phyloP scores from a whole-genome alignment of 495 filamentous ascomycete genomes.

The Hypoxylon perforatum region DNA sequence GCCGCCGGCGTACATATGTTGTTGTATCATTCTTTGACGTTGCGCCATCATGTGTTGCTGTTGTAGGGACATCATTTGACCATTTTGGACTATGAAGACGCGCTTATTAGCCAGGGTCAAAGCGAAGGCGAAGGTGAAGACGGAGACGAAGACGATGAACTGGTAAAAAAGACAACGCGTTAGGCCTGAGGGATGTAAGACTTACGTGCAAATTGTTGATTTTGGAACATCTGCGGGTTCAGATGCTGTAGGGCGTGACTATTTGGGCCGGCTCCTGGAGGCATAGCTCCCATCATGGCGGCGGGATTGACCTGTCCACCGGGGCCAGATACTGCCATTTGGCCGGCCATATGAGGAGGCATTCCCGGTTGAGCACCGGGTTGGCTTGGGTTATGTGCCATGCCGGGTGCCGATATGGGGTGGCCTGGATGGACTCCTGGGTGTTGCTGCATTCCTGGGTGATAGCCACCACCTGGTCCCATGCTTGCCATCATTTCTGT shows the following conservation, averaged over 20 bases:
- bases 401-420: constrained; percentile 70
- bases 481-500: constrained; percentile 75
- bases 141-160: not conserved
- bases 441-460: constrained; percentile 79
- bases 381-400: constrained; percentile 72
- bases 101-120: constrained; percentile 26
- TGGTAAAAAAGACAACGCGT: not conserved
- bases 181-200: not conserved
- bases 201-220: constrained; percentile 46
- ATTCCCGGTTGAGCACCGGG: constrained; percentile 75
- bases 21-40: constrained; percentile 57
- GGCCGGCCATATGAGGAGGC: constrained; percentile 75
- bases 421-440: constrained; percentile 80
- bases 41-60: constrained; percentile 62
- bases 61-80: constrained; percentile 60
- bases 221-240: constrained; percentile 73
- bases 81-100: constrained; percentile 60
- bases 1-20: constrained; percentile 56
- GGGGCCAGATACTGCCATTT: constrained; percentile 85
- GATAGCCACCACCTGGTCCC: constrained; percentile 69
- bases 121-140: not conserved
- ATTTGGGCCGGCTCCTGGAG: constrained; percentile 76
- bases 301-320: constrained; percentile 82
- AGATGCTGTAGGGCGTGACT: constrained; percentile 84
- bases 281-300: constrained; percentile 82